Percentiles rank a stretch among this genome's conserved stretches.
Conservation (phyloP, 2,329 filamentous ascomycete genomes). For the Fusarium staphyleae region DNA sequence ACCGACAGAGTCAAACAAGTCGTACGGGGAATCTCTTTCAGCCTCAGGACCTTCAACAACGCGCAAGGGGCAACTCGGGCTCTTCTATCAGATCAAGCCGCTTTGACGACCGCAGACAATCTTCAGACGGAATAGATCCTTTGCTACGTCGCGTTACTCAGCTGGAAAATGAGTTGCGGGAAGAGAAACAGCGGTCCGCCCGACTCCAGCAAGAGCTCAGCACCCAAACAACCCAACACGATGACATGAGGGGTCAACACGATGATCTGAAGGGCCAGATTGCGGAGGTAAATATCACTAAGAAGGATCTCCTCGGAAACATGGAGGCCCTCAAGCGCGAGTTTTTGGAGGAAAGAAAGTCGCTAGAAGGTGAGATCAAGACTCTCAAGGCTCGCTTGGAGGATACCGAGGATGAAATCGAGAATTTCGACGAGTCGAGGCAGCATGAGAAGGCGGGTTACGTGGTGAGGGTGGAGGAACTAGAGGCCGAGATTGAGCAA, state of each 20-base stretch:
- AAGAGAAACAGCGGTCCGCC: conserved; percentile 73
- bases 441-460: conserved; percentile 79
- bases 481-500: conserved; percentile 76
- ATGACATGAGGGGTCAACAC: conserved; percentile 66
- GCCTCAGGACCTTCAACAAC: conserved; percentile 53
- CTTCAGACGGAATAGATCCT: conserved; percentile 56
- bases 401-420: conserved; percentile 90
- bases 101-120: conserved; percentile 54
- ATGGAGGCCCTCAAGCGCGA: conserved; percentile 91
- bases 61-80: conserved; percentile 58
- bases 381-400: conserved; percentile 79
- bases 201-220: conserved; percentile 75
- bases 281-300: conserved; percentile 88
- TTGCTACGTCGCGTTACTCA: conserved; percentile 60
- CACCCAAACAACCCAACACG: conserved; percentile 62
- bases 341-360: conserved; percentile 83
- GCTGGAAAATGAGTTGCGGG: conserved; percentile 79
- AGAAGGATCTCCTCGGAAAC: conserved; percentile 92
- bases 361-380: conserved; percentile 81
- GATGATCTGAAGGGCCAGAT: conserved; percentile 70
- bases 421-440: conserved; percentile 80
- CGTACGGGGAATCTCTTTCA: conserved; percentile 65
- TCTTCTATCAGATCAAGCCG: conserved; percentile 56
- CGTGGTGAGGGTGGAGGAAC: conserved; percentile 70
- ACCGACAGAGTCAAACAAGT: conserved; percentile 74